Base-by-base conservation (phyloP, 768 basidiomycete genomes). In the Termitomyces sp. region DNA sequence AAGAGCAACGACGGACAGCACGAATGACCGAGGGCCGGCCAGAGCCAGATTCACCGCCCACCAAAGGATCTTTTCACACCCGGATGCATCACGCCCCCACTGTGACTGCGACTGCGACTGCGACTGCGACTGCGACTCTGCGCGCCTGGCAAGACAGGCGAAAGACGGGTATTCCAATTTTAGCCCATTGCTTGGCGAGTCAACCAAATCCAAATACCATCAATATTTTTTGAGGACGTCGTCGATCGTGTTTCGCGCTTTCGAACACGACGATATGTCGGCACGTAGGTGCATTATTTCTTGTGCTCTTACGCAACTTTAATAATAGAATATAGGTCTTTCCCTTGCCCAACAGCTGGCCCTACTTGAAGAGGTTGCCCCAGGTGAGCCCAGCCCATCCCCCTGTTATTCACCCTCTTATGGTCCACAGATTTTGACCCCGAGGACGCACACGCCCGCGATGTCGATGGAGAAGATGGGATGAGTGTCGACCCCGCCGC, bases 311-410 rank as follows among this genome's bases (percentile, higher is more conserved):
- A 40, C 37, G 4, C 2, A 29, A n/a, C 11, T 29, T n/a, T 32
- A 21, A 29, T 32, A 21, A 29, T 37, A 17, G 35, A 0, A 25
- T 1, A 34, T 50, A 79, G 77, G 76, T 19, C 69, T 87, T 35
- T 84, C 88, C 3, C 79, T 91, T 25, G 85, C 84, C 3, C 82
- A 95, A 67, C 93, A 96, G 66, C 83, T 97, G 41, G 88, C 87
- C 37, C 81, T 88, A 66, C 82, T 98, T 25, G 82, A 90, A 46
- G 83, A 90, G 51, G 73, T 85, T 21, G 80, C 85, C 11, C 89
- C 89, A 48, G 90, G 92, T 88, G 65, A 59, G 80, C 72, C 21
- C 47, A 27, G 17, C n/a, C 14, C 8, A 45, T 14, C 6, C 32
- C 14, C 35, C 9, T 16, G 54, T 3, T 3, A 27, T 40, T 51